These are phyloP conservation scores for Aphanomyces invadans DNA, from an alignment of 352 stramenopile species.

Conservation along the genomic window DNA sequence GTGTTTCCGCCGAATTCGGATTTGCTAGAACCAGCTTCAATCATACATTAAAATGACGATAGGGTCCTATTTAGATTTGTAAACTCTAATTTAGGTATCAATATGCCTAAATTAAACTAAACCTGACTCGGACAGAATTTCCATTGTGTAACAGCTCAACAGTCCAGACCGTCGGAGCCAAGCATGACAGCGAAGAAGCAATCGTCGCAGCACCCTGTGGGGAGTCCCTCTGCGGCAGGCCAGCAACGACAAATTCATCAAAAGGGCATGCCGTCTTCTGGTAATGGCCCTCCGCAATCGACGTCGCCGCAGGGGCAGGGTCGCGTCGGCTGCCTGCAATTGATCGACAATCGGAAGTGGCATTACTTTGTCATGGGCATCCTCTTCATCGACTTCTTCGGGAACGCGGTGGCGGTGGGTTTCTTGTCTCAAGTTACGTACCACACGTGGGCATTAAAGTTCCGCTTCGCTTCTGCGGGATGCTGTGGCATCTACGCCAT, in stretches of 20 bases:
- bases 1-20: no score
- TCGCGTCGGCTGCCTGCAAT: slow-evolving; percentile 33
- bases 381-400: slow-evolving; percentile 82
- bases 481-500: slow-evolving; percentile 79
- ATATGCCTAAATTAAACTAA: no score
- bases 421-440: slow-evolving; percentile 15
- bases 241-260: not conserved
- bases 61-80: no score
- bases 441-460: slow-evolving; percentile 11
- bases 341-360: slow-evolving; percentile 83
- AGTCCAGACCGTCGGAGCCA: no score
- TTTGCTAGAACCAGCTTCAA: no score
- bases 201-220: not conserved
- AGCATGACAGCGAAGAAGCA: not conserved
- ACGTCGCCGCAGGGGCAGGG: not conserved
- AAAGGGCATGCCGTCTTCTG: not conserved
- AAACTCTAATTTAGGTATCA: no score
- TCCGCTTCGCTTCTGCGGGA: slow-evolving; percentile 56
- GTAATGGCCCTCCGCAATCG: not conserved
- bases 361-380: slow-evolving; percentile 79
- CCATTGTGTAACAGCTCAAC: not conserved
- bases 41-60: no score
- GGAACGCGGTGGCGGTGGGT: slow-evolving; percentile 9
- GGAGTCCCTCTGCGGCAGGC: not conserved
- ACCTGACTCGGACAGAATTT: no score